Conservation (phyloP, 495 filamentous ascomycete species). For the Cercophora newfieldiana region DNA sequence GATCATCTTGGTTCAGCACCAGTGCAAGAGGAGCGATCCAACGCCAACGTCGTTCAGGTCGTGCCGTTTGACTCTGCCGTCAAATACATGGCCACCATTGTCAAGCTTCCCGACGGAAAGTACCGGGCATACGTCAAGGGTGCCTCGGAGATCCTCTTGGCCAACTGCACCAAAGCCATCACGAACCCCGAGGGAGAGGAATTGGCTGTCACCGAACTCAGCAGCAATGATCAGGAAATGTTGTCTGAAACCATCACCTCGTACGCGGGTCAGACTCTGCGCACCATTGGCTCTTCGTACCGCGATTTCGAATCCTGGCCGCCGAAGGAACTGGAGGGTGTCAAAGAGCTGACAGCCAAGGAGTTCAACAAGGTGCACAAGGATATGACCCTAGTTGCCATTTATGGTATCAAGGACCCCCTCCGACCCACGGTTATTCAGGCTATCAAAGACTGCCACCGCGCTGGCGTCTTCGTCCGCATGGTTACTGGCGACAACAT, state of each 20-base stretch:
- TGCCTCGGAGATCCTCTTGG: slow-evolving; percentile 80
- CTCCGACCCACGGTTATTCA: slow-evolving; percentile 76
- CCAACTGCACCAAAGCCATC: slow-evolving; percentile 67
- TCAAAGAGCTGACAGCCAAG: slow-evolving; percentile 61
- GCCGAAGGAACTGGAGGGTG: slow-evolving; percentile 71
- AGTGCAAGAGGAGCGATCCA: slow-evolving; percentile 68
- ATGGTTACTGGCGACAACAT: slow-evolving; percentile 93
- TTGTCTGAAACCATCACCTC: slow-evolving; percentile 66
- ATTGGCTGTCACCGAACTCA: slow-evolving; percentile 55
- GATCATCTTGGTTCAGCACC: slow-evolving; percentile 72
- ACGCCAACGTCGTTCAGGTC: slow-evolving; percentile 68
- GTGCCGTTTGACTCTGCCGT: slow-evolving; percentile 82
- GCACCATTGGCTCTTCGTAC: slow-evolving; percentile 85
- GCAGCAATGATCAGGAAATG: slow-evolving; percentile 55
- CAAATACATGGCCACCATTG: slow-evolving; percentile 84
- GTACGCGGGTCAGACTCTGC: slow-evolving; percentile 80
- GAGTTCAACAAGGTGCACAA: slow-evolving; percentile 71
- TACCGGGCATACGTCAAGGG: slow-evolving; percentile 79
- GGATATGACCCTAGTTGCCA: slow-evolving; percentile 75
- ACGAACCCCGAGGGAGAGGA: slow-evolving; percentile 61
- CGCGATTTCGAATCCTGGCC: slow-evolving; percentile 92
- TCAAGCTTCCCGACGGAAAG: slow-evolving; percentile 62
- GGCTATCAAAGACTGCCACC: slow-evolving; percentile 72
- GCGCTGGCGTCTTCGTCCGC: slow-evolving; percentile 77
- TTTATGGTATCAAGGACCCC: slow-evolving; percentile 87